Evolutionary conservation across 2,329 filamentous ascomycete species (phyloP), one percentile per base, ranked within the genome.

Genomic region (Tolypocladium ophioglossoides): DNA sequence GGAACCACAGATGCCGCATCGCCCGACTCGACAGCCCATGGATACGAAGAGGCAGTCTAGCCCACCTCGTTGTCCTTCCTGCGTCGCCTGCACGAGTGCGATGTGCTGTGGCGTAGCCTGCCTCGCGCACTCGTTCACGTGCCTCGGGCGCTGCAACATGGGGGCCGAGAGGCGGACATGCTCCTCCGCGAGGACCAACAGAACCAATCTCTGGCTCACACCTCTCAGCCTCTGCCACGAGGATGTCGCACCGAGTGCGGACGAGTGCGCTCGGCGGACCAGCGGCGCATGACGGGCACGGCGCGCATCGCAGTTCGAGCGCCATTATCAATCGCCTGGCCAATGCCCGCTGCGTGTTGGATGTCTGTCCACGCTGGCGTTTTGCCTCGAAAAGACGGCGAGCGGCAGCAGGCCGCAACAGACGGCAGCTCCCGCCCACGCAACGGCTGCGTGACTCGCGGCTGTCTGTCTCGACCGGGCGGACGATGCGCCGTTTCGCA

Each of bases 401-500:
- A 24, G 2, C 20, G 24, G 11, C 20, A 44, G 40, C 18, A 6
- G 37, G 32, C 32, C 18, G 39, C 39, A 22, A 3, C n/a, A 32
- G 34, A 34, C 27, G 50, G 50, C 39, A 32, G 35, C 37, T 44
- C 50, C 49, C 49, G 35, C 37, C 37, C 2, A 44, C 4, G 32
- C 11, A 24, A 18, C n/a, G 38, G 39, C 14, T 10, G 14, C 27
- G 27, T n/a, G 41, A 30, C 41, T 32, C 27, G 44, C 18, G 24
- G 16, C 44, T 12, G 16, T 27, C 14, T 18, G 22, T 4, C n/a
- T 27, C 49, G 22, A 39, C 14, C 27, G 20, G 39, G 20, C 22
- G 18, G 37, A 38, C 27, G 39, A 22, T 35, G 47, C 58, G 60
- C 58, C 56, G 56, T 64, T 63, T 61, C 41, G 52, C 32, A 14